Base-by-base conservation (phyloP, 805 yeast genomes). In the Saccharomycopsis microspora region DNA sequence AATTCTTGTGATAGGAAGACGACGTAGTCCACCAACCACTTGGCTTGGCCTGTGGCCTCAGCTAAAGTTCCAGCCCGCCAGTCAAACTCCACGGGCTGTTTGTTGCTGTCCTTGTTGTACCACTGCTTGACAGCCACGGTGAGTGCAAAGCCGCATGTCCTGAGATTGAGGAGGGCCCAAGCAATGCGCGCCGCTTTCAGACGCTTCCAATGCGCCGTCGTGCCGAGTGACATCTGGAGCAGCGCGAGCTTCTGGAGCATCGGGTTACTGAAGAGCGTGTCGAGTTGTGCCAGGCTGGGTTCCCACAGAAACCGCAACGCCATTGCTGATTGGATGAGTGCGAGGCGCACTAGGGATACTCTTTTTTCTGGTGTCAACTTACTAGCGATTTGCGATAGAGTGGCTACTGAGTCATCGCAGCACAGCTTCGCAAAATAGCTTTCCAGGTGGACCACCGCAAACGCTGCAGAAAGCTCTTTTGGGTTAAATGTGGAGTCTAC, bases 231-330 rank as follows among this genome's bases (percentile, higher is more conserved):
- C 48, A 82, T 67, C 57, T 86, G 94, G 45, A 86, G 65, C 10
- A 86, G 75, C 35, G 86, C 63, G 43, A 87, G 64, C 46, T 82
- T 72, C 57, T 85, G 95, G 45, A 85, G 67, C 1, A 93, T 87
- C 8, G 90, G 90, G 56, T 80, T 80, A 19, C 81, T 80, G 38
- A 86, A 64, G 51, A 85, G 67, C 57, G 81, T 80, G 57, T 86
- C 96, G 3, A 83, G 78, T 43, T 80, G 83, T 47, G 85, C 95
- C 46, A 78, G 76, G 5, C 80, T 73, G 43, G 78, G 76, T 57
- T 82, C 85, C 46, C 86, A 69, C 33, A 79, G 76, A 56, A 86
- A 80, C 57, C 78, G 82, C 51, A 87, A 72, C 0, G 93, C 80
- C n/a, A 79, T 64, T 58, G 86, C 94, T 2, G 81, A 70, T 58